phyloP scores from a whole-genome alignment of 2,329 filamentous ascomycete genomes.

The Aspergillus unguis region DNA sequence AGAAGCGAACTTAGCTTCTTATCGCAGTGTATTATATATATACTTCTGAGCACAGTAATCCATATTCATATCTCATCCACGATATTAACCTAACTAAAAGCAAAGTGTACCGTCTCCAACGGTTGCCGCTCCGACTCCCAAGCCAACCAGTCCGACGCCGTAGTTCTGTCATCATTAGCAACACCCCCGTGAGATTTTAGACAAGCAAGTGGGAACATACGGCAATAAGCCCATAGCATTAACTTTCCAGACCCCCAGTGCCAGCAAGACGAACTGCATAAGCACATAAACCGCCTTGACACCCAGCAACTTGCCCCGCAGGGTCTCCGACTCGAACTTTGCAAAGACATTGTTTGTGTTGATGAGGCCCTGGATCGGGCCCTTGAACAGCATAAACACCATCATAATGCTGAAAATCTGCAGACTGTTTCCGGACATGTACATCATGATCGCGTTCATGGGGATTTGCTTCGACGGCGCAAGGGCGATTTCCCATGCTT shows the following conservation, averaged over 20 bases:
- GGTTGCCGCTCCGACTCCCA: conserved; percentile 79
- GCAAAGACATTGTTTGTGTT: conserved; percentile 84
- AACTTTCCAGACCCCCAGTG: conserved; percentile 89
- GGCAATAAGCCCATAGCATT: conserved; percentile 94
- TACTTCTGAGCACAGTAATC: no score
- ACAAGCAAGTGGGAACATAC: conserved; percentile 51
- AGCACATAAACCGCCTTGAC: conserved; percentile 85
- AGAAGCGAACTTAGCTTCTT: conserved; percentile 11
- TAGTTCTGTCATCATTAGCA: conserved; percentile 60
- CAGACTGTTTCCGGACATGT: conserved; percentile 97
- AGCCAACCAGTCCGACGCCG: conserved; percentile 93
- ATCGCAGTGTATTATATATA: not conserved
- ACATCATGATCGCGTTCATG: conserved; percentile 99
- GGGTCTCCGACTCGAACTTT: conserved; percentile 81
- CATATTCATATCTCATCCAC: not conserved
- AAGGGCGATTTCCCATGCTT: conserved; percentile 95
- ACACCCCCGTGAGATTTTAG: not conserved
- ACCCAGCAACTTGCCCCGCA: conserved; percentile 67
- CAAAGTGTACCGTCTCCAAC: conserved; percentile 63
- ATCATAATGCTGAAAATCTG: conserved; percentile 99
- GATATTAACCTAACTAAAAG: conserved; percentile 42
- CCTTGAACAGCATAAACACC: conserved; percentile 99
- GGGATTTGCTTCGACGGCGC: conserved; percentile 90
- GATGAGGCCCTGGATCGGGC: conserved; percentile 79
- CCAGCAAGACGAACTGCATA: conserved; percentile 81